phyloP scores from a whole-genome alignment of 805 yeast species.

The Starmerella floricola region DNA sequence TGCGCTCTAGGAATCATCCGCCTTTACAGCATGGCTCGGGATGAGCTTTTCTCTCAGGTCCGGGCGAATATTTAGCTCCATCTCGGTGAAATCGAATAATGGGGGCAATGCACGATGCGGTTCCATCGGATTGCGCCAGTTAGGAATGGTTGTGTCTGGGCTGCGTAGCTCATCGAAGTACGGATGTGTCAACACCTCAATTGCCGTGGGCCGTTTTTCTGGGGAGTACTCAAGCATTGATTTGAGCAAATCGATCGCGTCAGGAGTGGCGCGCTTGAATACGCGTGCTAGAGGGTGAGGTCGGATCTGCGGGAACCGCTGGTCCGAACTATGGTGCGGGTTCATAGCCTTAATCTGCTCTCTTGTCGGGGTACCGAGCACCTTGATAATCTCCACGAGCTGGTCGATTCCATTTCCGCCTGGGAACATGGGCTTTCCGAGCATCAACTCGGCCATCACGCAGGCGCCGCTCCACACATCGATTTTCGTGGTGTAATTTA shows the following conservation, averaged over 20 bases:
- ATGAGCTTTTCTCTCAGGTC: constrained; percentile 31
- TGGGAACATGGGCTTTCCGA: constrained; percentile 95
- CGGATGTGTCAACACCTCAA: constrained; percentile 72
- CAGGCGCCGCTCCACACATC: constrained; percentile 98
- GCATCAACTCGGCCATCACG: constrained; percentile 90
- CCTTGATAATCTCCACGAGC: constrained; percentile 89
- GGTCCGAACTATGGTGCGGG: constrained; percentile 85
- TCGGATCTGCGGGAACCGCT: constrained; percentile 64
- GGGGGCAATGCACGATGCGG: constrained; percentile 66
- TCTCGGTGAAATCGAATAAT: constrained; percentile 63
- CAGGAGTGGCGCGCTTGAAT: constrained; percentile 66
- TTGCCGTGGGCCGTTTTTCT: constrained; percentile 63
- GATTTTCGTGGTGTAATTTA: constrained; percentile 89
- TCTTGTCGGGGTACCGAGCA: constrained; percentile 86
- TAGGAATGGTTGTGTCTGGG: constrained; percentile 33
- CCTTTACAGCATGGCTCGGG: constrained; percentile 29
- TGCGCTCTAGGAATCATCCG: constrained; percentile 37
- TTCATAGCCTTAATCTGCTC: constrained; percentile 92
- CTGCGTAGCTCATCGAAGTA: constrained; percentile 79
- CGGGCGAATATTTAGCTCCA: constrained; percentile 41
- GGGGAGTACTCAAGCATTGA: constrained; percentile 85
- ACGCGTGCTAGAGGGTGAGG: constrained; percentile 49
- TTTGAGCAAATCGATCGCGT: constrained; percentile 74
- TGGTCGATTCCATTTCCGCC: constrained; percentile 98
- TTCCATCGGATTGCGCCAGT: constrained; percentile 45